Evolutionary conservation across 179 eudicot genomes (phyloP).

Genomic region (Heliamphora pulchella): DNA sequence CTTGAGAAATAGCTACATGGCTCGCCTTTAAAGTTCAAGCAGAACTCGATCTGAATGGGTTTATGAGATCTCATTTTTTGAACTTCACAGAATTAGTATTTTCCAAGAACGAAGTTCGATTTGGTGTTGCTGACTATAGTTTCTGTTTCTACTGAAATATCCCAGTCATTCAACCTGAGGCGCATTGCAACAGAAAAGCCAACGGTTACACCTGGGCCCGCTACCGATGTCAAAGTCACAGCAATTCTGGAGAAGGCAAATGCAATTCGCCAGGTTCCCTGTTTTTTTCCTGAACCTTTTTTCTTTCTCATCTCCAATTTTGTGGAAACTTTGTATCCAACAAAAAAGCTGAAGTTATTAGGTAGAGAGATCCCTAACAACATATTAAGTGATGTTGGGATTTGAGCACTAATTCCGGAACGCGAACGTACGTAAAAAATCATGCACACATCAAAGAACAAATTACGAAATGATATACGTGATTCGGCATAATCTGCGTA

Average conservation of each 20-base stretch:
- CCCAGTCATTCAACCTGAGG: constrained; percentile 74
- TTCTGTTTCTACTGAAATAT: neutral
- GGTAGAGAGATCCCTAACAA: no score
- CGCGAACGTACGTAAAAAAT: no score
- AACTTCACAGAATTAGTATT: neutral
- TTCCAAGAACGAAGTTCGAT: neutral
- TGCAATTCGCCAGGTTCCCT: constrained; percentile 78
- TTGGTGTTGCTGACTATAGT: neutral
- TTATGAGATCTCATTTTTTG: neutral
- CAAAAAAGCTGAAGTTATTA: no score
- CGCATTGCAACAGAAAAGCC: constrained; percentile 42
- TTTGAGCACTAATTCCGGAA: no score
- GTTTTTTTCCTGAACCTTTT: constrained; percentile 15
- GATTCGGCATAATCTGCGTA: no score
- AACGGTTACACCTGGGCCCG: constrained; percentile 27
- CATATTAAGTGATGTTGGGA: no score
- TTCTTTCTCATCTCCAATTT: neutral
- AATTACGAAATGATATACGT: no score
- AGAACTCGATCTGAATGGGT: neutral
- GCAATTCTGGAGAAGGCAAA: constrained; percentile 84
- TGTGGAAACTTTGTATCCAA: neutral
- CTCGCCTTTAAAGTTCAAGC: neutral
- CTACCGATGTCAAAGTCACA: constrained; percentile 46
- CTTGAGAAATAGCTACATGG: neutral
- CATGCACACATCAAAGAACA: no score